phyloP scores from a whole-genome alignment of 441 rosid genomes.

The Dalechampia spathulata region DNA sequence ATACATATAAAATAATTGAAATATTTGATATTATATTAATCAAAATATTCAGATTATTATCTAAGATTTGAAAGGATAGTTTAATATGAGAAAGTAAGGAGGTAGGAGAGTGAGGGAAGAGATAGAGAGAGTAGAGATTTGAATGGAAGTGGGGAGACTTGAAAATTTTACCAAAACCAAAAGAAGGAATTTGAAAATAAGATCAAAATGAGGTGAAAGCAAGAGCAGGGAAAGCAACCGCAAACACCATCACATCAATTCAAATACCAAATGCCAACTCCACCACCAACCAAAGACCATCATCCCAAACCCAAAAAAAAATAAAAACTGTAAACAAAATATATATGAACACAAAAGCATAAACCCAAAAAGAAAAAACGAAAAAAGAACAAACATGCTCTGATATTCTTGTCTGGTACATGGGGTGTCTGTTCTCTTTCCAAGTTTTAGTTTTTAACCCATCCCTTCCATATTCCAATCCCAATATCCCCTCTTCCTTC shows the following conservation, averaged over 20 bases:
- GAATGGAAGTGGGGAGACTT: conserved; percentile 4
- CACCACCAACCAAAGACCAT: too few species aligned
- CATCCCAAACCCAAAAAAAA: not conserved
- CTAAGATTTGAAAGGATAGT: too few species aligned
- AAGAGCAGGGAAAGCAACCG: conserved; percentile 10
- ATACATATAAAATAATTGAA: too few species aligned
- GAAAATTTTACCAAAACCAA: conserved; percentile 2
- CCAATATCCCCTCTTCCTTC: conserved; percentile 13
- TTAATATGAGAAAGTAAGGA: too few species aligned
- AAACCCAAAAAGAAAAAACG: too few species aligned
- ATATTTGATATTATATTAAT: too few species aligned
- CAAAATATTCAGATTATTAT: too few species aligned
- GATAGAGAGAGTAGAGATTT: conserved; percentile 3
- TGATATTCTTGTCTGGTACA: conserved; percentile 69
- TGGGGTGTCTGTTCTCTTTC: conserved; percentile 36
- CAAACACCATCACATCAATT: not conserved
- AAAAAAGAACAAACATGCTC: conserved; percentile 18
- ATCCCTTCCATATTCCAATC: conserved; percentile 17
- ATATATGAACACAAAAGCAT: conserved; percentile 1
- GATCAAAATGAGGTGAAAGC: not conserved
- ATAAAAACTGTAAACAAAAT: not conserved
- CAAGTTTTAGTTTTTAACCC: not conserved
- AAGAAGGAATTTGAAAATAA: too few species aligned
- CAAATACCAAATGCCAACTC: not conserved
- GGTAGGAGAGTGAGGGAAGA: too few species aligned